Evolutionary conservation across 495 filamentous ascomycete species (phyloP), one percentile per base, ranked within the genome.

Genomic region (Neurospora discreta): DNA sequence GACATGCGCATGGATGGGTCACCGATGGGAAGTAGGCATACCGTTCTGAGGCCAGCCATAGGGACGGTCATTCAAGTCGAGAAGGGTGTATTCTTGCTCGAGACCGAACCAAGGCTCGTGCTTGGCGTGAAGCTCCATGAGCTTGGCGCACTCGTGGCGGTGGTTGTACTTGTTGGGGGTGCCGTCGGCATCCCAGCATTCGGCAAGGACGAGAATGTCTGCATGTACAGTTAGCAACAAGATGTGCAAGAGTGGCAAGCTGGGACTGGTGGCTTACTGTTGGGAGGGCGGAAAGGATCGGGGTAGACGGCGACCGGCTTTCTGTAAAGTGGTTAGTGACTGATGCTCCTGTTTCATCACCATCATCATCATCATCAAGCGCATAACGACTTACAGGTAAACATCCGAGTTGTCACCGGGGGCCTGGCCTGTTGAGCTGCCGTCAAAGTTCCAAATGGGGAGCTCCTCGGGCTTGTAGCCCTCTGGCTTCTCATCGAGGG

Each of bases 401-500:
- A 97, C 90, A 84, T 97, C 94, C 72, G 93, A 97, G 87, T 97
- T 93, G 83, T 94, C 91, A 79, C 94, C 93, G 44, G 92, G 92
- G 70, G 94, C 94, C 83, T 97, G 94, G 76, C 85, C 91, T 76
- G 92, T 95, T 26, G 93, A 96, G 70, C 52, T 65, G 15, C 94
- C 94, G 80, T 97, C 94, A 78, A 97, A 97, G 87, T 97, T 97
- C 94, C 94, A 97, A 82, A 97, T 92, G 71, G 93, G 91, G 72
- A 97, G 92, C 73, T 97, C 93, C 71, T 93, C 90, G 71, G 92
- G 78, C 74, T 79, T 83, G 79, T 82, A 79, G 39, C 83, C 81
- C 81, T 89, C 88, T 77, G 82, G 86, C 46, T 96, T 86, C 75
- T 93, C 96, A 93, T 97, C 80, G 33, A 75, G 41, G 52, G 65